Evolutionary conservation across 1,139 yeast genomes (phyloP), one percentile per base, ranked within the genome.

Genomic region (Taphrina confusa): DNA sequence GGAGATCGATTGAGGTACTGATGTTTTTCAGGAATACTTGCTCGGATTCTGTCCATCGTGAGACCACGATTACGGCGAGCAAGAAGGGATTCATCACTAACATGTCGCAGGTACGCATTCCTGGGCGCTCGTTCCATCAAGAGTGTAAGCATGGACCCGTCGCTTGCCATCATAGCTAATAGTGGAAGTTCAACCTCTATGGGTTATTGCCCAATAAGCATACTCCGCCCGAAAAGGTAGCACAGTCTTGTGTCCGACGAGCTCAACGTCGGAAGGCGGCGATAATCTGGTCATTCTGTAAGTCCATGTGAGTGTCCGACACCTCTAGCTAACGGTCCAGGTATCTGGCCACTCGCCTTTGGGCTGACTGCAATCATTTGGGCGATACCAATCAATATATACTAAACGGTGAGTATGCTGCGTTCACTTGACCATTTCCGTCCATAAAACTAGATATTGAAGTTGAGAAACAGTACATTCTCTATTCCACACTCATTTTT

Each of bases 231-330:
- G 50, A 45, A 14, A 45, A 28, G 14, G 25, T 45, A 4, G 36
- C 28, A 9, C 36, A 45, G 25, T 4, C 34, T 18, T 45, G 50
- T 28, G 50, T 45, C 28, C 50, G 34, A 14, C 50, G 50, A n/a
- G 22, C 36, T 2, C 50, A 45, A 14, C 25, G 34, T 1, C 50
- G 50, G 3, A 18, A 30, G 8, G 50, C 50, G 8, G 20, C 30
- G 18, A 45, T 45, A 1, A 27, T 27, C 20, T 45, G 50, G 50
- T n/a, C 31, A 3, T 30, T 20, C 25, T 12, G 50, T 30, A 45
- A 28, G 50, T 18, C 12, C 14, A n/a, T 2, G 8, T 3, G 12
- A 9, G 16, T 20, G 11, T 4, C n/a, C 37, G 31, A 8, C 30
- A 23, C 30, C 8, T n/a, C 22, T 4, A 6, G 16, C 47, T 42